Evolutionary conservation across 2,329 filamentous ascomycete species (phyloP).

Genomic region (Simplicillium sp.): DNA sequence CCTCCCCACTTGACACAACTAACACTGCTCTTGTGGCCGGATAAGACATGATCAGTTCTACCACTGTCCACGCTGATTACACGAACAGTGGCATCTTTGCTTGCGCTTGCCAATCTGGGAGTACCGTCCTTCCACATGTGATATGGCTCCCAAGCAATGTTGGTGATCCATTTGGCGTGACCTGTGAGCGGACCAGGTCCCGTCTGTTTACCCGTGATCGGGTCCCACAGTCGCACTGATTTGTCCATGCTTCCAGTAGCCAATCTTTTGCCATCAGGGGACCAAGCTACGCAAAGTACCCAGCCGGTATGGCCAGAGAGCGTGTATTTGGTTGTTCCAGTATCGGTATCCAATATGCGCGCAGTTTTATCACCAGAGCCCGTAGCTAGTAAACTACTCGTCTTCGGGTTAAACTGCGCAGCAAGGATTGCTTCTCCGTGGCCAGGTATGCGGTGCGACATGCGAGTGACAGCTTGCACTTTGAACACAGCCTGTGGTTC

Average conservation of each 20-base stretch:
- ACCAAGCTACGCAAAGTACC: constrained; percentile 83
- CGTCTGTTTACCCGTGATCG: constrained; percentile 65
- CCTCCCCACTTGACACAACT: constrained; percentile 93
- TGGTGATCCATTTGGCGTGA: constrained; percentile 83
- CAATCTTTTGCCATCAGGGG: constrained; percentile 69
- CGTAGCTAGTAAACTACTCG: constrained; percentile 70
- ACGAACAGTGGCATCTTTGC: constrained; percentile 80
- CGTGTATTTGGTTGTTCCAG: constrained; percentile 78
- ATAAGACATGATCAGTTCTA: constrained; percentile 70
- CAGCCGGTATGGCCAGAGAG: constrained; percentile 81
- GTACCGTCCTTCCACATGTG: constrained; percentile 69
- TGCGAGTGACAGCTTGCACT: constrained; percentile 84
- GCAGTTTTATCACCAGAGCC: constrained; percentile 89
- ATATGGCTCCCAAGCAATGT: constrained; percentile 86
- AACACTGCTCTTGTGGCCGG: constrained; percentile 81
- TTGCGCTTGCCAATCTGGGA: constrained; percentile 73
- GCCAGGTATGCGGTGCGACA: constrained; percentile 78
- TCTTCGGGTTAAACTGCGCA: constrained; percentile 74
- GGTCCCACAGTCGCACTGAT: constrained; percentile 81
- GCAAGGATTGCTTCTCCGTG: constrained; percentile 87
- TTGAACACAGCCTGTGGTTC: constrained; percentile 88
- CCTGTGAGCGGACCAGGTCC: constrained; percentile 65
- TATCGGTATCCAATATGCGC: constrained; percentile 90
- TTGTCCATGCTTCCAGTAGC: constrained; percentile 93
- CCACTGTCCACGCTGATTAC: constrained; percentile 79